These are phyloP conservation scores for Neopestalotiopsis clavispora DNA, from an alignment of 2,329 filamentous ascomycete genomes.

Conservation along the genomic window DNA sequence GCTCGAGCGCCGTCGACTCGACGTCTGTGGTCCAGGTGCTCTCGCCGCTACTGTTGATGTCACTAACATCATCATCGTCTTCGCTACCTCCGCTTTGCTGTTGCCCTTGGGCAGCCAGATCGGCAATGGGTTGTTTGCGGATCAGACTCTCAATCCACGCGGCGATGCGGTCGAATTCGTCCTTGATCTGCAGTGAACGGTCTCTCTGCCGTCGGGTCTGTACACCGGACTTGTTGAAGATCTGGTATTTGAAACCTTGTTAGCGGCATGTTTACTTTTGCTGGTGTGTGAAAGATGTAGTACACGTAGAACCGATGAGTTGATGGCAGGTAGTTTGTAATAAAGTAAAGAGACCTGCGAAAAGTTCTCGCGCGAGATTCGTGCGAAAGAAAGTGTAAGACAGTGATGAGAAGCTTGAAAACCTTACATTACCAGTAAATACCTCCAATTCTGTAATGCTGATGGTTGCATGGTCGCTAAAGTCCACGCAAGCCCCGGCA, in stretches of 20 bases:
- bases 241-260: constrained; percentile 21
- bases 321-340: too few species aligned
- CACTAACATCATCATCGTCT: not conserved
- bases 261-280: not conserved
- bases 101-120: constrained; percentile 14
- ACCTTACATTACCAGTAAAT: constrained; percentile 51
- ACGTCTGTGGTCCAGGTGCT: constrained; percentile 3
- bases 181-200: constrained; percentile 54
- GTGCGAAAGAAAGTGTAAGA: too few species aligned
- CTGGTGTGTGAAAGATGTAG: too few species aligned
- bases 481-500: constrained; percentile 45
- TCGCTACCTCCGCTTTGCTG: constrained; percentile 17
- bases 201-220: constrained; percentile 58
- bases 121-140: constrained; percentile 28
- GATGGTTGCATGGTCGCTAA: constrained; percentile 48
- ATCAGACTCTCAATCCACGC: constrained; percentile 45
- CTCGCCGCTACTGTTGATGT: not conserved
- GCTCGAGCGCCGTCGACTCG: constrained; percentile 27
- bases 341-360: too few species aligned
- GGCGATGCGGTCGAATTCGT: constrained; percentile 54
- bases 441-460: constrained; percentile 56
- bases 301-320: too few species aligned
- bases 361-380: too few species aligned
- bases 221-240: constrained; percentile 54
- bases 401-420: too few species aligned